Percentiles rank a stretch among this genome's conserved stretches.
Evolutionary conservation across 2,329 filamentous ascomycete genomes (phyloP).

Genomic region (Lasiodiplodia sp.): DNA sequence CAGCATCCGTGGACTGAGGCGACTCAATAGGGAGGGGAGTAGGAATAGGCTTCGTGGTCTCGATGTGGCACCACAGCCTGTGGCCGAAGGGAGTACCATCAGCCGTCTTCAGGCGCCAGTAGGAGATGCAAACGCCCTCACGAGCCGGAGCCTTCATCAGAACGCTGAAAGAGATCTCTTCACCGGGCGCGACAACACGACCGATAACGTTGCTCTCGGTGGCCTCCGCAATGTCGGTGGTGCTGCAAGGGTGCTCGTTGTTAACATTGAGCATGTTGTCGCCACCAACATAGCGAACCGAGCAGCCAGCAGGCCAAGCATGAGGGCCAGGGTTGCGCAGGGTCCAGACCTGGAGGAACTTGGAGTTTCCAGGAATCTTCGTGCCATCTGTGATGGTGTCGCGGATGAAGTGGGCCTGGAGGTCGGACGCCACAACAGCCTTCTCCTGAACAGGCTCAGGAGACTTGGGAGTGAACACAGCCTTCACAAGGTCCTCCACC

Average conservation of each 20-base stretch:
- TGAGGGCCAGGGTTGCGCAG: slow-evolving; percentile 82
- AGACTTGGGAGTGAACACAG: slow-evolving; percentile 25
- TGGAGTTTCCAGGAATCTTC: slow-evolving; percentile 70
- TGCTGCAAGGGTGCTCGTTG: slow-evolving; percentile 77
- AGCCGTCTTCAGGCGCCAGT: slow-evolving; percentile 90
- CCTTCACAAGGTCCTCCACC: slow-evolving; percentile 34
- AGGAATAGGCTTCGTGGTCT: slow-evolving; percentile 56
- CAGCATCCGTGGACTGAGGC: slow-evolving; percentile 24
- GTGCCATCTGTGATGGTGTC: slow-evolving; percentile 84
- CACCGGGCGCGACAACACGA: slow-evolving; percentile 72
- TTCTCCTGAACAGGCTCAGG: slow-evolving; percentile 31
- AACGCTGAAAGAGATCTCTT: slow-evolving; percentile 82
- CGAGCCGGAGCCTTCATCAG: slow-evolving; percentile 81
- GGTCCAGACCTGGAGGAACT: slow-evolving; percentile 91
- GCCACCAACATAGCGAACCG: slow-evolving; percentile 88
- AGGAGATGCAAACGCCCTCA: slow-evolving; percentile 83
- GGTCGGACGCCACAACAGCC: slow-evolving; percentile 39
- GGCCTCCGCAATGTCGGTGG: slow-evolving; percentile 77
- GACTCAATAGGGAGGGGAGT: slow-evolving; percentile 20
- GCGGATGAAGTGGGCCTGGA: slow-evolving; percentile 74
- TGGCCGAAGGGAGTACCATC: slow-evolving; percentile 87
- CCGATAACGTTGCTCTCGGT: slow-evolving; percentile 83
- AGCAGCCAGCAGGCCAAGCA: slow-evolving; percentile 87
- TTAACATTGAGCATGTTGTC: slow-evolving; percentile 97
- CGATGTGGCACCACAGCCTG: slow-evolving; percentile 92